Conservation (phyloP, 345 rosid species). For the Camelina neglecta region DNA sequence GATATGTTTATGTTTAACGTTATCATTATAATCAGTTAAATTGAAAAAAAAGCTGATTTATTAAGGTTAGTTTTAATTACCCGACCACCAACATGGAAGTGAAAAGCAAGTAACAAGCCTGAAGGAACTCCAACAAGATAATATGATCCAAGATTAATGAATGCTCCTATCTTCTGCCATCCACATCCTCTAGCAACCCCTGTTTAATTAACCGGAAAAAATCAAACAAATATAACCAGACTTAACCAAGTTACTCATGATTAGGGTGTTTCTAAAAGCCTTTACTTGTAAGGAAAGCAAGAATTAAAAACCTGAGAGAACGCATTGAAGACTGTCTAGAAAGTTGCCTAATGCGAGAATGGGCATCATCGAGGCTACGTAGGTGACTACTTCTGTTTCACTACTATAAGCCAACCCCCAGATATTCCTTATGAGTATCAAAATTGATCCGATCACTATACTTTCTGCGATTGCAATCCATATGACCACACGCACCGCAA, state of each 20-base stretch:
- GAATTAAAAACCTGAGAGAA: constrained; percentile 41
- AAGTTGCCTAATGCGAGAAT: constrained; percentile 39
- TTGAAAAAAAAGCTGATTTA: neutral
- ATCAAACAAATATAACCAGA: neutral
- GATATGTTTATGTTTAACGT: neutral
- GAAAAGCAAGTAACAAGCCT: constrained; percentile 50
- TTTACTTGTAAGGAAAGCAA: constrained; percentile 33
- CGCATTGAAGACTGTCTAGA: constrained; percentile 41
- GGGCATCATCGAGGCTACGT: constrained; percentile 42
- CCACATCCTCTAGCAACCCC: constrained; percentile 66
- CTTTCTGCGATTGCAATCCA: constrained; percentile 36
- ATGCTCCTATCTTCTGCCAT: constrained; percentile 60
- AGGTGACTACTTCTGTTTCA: constrained; percentile 39
- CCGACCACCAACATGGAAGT: constrained; percentile 47
- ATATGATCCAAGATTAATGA: constrained; percentile 53
- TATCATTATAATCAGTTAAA: neutral
- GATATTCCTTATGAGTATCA: constrained; percentile 36
- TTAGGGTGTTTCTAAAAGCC: neutral
- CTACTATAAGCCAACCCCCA: constrained; percentile 45
- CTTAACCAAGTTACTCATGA: constrained; percentile 12
- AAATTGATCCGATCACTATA: constrained; percentile 26
- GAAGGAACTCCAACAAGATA: constrained; percentile 55
- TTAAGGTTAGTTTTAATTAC: constrained; percentile 29
- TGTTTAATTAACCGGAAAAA: constrained; percentile 12
- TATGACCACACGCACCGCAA: constrained; percentile 43